These are phyloP conservation scores for Ricinus communis DNA, from an alignment of 345 rosid species.

Conservation along the genomic window DNA sequence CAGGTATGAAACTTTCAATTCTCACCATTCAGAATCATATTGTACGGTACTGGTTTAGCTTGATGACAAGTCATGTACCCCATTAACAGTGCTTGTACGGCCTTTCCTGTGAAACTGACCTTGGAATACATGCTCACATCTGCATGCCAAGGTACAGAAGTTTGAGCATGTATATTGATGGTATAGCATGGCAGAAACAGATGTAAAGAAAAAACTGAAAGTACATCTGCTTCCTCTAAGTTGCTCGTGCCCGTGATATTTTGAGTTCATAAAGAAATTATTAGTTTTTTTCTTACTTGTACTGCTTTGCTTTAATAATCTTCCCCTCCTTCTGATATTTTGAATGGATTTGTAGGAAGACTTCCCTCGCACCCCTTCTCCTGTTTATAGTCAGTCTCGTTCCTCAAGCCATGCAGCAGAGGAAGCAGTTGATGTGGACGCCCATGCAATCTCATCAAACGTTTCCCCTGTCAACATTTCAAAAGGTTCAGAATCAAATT, in stretches of 20 bases:
- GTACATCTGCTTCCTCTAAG: too few species aligned
- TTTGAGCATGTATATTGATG: not conserved
- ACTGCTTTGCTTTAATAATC: not conserved
- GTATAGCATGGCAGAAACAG: not conserved
- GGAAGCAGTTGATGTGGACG: slow-evolving; percentile 50
- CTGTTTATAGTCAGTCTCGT: slow-evolving; percentile 73
- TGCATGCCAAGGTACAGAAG: not conserved
- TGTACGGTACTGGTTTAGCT: not conserved
- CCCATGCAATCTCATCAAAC: slow-evolving; percentile 45
- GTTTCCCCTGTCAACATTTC: slow-evolving; percentile 49
- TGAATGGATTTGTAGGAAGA: slow-evolving; percentile 54
- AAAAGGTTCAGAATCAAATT: slow-evolving; percentile 44
- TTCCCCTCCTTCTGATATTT: not conserved
- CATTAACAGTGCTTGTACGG: not conserved
- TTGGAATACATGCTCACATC: not conserved
- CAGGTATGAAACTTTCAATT: slow-evolving; percentile 49
- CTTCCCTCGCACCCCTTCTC: slow-evolving; percentile 72
- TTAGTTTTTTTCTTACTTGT: not conserved
- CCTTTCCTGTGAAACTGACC: not conserved
- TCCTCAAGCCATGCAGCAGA: slow-evolving; percentile 60
- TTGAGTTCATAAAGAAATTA: not conserved
- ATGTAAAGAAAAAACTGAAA: too few species aligned
- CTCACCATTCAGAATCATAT: not conserved
- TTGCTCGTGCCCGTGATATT: too few species aligned
- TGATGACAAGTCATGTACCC: not conserved